These are phyloP conservation scores for Lasiosphaeriaceae sp. DNA, from an alignment of 495 filamentous ascomycete genomes.

Conservation along the genomic window DNA sequence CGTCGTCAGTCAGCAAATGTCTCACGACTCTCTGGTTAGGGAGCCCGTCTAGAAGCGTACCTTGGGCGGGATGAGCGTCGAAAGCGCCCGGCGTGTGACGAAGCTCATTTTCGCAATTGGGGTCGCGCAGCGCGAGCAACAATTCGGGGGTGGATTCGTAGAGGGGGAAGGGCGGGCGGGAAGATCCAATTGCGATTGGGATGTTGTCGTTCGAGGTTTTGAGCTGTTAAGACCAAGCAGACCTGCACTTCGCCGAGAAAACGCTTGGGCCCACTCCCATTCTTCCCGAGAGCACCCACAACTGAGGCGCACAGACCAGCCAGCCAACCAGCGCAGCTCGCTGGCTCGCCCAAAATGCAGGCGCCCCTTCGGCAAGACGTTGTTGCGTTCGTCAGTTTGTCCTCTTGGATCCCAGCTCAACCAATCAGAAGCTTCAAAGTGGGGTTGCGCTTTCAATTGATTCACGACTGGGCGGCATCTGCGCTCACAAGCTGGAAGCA, in stretches of 20 bases:
- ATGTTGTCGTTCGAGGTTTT: conserved; percentile 7
- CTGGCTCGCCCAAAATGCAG: neutral
- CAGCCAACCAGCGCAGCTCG: no score
- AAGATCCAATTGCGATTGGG: conserved; percentile 18
- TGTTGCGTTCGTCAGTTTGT: conserved; percentile 28
- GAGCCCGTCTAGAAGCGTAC: conserved; percentile 44
- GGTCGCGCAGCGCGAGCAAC: conserved; percentile 20
- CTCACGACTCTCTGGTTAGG: neutral
- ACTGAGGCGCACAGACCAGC: no score
- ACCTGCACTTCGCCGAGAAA: conserved; percentile 19
- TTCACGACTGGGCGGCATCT: no score
- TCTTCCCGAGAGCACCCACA: no score
- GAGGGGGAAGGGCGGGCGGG: conserved; percentile 16
- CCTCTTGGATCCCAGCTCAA: conserved; percentile 22
- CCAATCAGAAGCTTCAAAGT: conserved; percentile 6
- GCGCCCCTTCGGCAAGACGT: conserved; percentile 22
- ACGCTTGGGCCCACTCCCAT: conserved; percentile 11
- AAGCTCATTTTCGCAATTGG: conserved; percentile 75
- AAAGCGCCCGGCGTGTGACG: conserved; percentile 82
- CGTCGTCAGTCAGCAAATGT: conserved; percentile 25
- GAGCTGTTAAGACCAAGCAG: conserved; percentile 20
- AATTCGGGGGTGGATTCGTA: conserved; percentile 14
- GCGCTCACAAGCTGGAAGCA: neutral
- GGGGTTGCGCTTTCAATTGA: conserved; percentile 6
- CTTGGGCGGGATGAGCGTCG: conserved; percentile 98